Percentiles rank a stretch among this genome's conserved stretches.
phyloP scores from a whole-genome alignment of 169 alveolate genomes.

The Plasmodium vivax region DNA sequence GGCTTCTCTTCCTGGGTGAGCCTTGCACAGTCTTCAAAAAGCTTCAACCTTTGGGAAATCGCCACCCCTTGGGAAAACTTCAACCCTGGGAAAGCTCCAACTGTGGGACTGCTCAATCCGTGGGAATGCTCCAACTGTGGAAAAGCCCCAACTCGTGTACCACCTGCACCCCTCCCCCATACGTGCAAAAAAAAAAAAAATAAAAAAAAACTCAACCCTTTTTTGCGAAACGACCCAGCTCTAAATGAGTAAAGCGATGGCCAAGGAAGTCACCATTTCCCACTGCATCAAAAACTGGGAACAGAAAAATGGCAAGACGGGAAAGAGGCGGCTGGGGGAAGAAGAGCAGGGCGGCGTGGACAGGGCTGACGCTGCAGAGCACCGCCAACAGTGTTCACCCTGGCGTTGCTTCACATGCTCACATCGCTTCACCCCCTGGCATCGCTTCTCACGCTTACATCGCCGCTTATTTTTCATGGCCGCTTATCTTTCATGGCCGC shows the following conservation, averaged over 20 bases:
- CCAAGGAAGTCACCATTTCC: conserved; percentile 50
- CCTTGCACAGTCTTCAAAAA: background rate
- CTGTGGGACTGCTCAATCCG: too few species aligned
- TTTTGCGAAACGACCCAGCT: background rate
- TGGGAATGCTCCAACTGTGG: background rate
- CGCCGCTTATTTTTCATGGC: background rate
- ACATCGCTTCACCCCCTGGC: background rate
- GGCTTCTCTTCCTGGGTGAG: background rate
- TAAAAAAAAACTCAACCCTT: background rate
- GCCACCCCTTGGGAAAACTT: background rate
- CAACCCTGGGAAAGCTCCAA: too few species aligned
- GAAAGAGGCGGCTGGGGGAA: background rate
- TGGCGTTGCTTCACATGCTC: background rate
- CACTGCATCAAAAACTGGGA: conserved; percentile 70
- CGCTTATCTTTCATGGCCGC: background rate
- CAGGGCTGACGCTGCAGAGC: background rate
- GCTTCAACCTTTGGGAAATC: background rate
- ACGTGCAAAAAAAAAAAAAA: conserved; percentile 9
- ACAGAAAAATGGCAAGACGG: conserved; percentile 43
- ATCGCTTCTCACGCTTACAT: too few species aligned
- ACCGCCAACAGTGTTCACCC: background rate
- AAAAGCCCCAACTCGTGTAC: background rate
- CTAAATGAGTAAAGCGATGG: conserved; percentile 33
- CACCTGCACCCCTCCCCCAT: background rate
- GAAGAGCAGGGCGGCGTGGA: background rate